Conservation (phyloP, 2,329 filamentous ascomycete genomes). For the Colletotrichum horii region DNA sequence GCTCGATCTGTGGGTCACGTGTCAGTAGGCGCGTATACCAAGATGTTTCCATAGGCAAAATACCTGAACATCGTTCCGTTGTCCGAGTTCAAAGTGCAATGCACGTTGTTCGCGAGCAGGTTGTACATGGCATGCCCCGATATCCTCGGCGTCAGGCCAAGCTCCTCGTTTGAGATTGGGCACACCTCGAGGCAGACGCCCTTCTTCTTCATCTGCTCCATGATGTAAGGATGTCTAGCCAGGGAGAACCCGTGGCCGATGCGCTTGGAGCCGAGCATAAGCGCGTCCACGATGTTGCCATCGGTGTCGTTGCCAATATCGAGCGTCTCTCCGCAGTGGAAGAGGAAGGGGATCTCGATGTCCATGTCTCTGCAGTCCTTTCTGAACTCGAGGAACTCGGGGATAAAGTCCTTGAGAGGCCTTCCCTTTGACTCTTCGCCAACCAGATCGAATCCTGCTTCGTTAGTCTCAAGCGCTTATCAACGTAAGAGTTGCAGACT, state of each 20-base stretch:
- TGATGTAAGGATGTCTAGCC: constrained; percentile 68
- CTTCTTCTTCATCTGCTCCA: constrained; percentile 67
- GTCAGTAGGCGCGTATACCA: no score
- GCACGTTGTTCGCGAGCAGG: constrained; percentile 73
- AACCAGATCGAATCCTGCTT: constrained; percentile 70
- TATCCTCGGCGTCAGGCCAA: constrained; percentile 70
- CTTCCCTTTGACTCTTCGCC: constrained; percentile 69
- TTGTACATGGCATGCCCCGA: constrained; percentile 71
- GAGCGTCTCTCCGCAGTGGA: constrained; percentile 79
- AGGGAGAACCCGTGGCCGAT: constrained; percentile 79
- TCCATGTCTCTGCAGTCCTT: constrained; percentile 56
- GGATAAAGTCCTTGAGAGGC: constrained; percentile 61
- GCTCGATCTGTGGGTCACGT: constrained; percentile 57
- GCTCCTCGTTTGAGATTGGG: constrained; percentile 78
- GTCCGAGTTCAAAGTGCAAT: constrained; percentile 77
- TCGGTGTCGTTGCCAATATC: constrained; percentile 69
- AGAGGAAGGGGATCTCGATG: constrained; percentile 72
- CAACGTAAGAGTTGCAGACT: constrained; percentile 22
- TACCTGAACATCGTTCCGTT: constrained; percentile 77
- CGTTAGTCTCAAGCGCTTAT: neutral
- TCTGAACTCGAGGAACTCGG: constrained; percentile 62
- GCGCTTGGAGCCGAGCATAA: constrained; percentile 69
- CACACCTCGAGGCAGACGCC: constrained; percentile 77
- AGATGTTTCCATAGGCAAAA: neutral
- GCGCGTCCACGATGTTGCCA: constrained; percentile 72